These are phyloP conservation scores for Colletotrichum endophyticum DNA, from an alignment of 2,329 filamentous ascomycete species.

Conservation along the genomic window DNA sequence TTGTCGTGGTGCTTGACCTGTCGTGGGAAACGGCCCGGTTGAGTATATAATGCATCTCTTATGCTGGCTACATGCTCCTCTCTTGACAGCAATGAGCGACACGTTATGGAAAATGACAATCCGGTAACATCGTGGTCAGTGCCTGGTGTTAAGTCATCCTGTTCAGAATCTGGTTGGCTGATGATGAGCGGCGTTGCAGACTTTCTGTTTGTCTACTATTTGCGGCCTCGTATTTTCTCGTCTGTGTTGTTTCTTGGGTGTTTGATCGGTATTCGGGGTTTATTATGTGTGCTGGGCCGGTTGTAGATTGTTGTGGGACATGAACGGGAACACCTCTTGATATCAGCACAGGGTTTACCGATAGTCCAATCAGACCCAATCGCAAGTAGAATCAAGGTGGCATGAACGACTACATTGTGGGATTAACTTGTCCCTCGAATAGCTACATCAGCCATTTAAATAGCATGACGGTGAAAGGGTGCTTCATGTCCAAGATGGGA, in stretches of 20 bases:
- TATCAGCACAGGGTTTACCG: background rate
- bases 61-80: background rate
- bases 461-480: no score
- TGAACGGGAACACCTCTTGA: rapidly evolving
- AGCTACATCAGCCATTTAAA: no score
- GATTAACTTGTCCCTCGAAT: no score
- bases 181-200: rapidly evolving
- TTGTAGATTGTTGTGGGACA: rapidly evolving
- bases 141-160: background rate
- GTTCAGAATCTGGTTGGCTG: background rate
- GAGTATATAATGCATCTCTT: background rate
- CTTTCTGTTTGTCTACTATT: background rate
- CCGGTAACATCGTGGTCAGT: background rate
- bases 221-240: background rate
- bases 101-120: rapidly evolving
- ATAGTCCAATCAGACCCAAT: no score
- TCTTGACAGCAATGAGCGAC: background rate
- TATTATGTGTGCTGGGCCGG: rapidly evolving
- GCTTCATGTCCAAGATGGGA: no score
- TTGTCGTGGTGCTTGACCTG: background rate
- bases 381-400: no score
- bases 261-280: background rate
- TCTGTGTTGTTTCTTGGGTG: rapidly evolving
- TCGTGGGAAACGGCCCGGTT: background rate
- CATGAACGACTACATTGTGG: no score